Evolutionary conservation across 257 asterid species (phyloP).

Genomic region (Cordia subcordata): DNA sequence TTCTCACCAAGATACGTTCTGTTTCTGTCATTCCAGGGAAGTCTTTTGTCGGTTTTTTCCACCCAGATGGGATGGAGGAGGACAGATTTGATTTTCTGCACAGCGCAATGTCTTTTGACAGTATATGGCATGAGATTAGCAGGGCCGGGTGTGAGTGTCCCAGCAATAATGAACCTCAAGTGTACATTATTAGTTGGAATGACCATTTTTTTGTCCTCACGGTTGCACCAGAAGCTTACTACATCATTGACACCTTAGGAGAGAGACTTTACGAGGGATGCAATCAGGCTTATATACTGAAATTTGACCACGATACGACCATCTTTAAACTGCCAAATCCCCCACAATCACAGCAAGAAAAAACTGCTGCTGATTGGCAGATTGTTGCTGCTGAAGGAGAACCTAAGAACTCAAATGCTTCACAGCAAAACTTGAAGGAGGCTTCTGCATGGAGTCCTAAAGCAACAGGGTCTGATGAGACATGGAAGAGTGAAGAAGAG

Average conservation of each 20-base stretch:
- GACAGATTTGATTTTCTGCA: constrained; percentile 74
- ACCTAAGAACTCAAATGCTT: constrained; percentile 16
- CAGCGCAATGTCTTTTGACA: constrained; percentile 93
- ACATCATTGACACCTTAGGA: constrained; percentile 85
- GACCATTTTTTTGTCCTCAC: constrained; percentile 91
- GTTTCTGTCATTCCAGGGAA: constrained; percentile 61
- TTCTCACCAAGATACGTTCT: constrained; percentile 65
- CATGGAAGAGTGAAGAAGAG: constrained; percentile 41
- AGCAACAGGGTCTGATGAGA: constrained; percentile 29
- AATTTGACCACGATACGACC: constrained; percentile 55
- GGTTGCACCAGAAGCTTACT: constrained; percentile 71
- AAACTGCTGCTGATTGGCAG: constrained; percentile 25
- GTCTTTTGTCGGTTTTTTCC: constrained; percentile 87
- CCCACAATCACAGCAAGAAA: constrained; percentile 40
- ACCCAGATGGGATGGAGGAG: constrained; percentile 62
- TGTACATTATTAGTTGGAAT: constrained; percentile 90
- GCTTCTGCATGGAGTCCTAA: constrained; percentile 16
- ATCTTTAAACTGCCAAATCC: constrained; percentile 44
- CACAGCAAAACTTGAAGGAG: constrained; percentile 22
- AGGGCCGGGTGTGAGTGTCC: constrained; percentile 22
- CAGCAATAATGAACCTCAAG: constrained; percentile 35
- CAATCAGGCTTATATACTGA: constrained; percentile 81
- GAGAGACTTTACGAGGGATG: constrained; percentile 94
- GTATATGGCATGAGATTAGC: constrained; percentile 85
- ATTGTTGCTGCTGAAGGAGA: constrained; percentile 20